A percentile compares a stretch with the other conserved stretches of the same genome.
These are phyloP conservation scores for Leucocoprinus sp. DNA, from an alignment of 768 basidiomycete genomes.

Conservation along the genomic window DNA sequence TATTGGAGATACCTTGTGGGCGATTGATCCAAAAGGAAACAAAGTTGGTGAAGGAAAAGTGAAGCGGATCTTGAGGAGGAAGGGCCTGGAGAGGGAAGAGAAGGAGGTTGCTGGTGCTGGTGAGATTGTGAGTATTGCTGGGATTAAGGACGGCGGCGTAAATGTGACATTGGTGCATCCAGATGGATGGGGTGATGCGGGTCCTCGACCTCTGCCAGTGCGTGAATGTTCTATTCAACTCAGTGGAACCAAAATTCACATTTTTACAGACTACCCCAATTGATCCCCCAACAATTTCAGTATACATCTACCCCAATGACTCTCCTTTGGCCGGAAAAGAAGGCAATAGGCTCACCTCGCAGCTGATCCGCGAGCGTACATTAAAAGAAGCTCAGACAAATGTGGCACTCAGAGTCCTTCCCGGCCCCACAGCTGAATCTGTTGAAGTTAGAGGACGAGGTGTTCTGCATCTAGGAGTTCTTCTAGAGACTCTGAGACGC, in stretches of 20 bases:
- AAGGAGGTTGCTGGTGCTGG: conserved; percentile 37
- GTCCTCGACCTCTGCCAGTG: conserved; percentile 32
- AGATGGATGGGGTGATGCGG: conserved; percentile 35
- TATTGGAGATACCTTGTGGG: conserved; percentile 31
- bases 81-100: conserved; percentile 35
- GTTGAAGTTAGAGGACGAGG: conserved; percentile 42
- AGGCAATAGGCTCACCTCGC: conserved; percentile 41
- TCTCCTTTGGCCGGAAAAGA: conserved; percentile 38
- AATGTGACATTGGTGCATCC: conserved; percentile 37
- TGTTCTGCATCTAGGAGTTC: conserved; percentile 42
- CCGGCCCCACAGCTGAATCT: conserved; percentile 41
- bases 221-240: conserved; percentile 18
- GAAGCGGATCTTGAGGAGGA: conserved; percentile 33
- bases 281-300: conserved; percentile 42
- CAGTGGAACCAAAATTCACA: conserved; percentile 10
- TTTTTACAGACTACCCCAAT: conserved; percentile 33
- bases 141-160: conserved; percentile 38
- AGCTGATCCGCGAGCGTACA: conserved; percentile 39
- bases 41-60: conserved; percentile 43
- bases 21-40: conserved; percentile 32
- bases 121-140: conserved; percentile 42
- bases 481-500: conserved; percentile 39
- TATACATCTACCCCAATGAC: conserved; percentile 39
- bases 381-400: conserved; percentile 45
- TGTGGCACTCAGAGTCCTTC: conserved; percentile 40